These are phyloP conservation scores for Fusarium gaditjirri DNA, from an alignment of 2,329 filamentous ascomycete species.

Conservation along the genomic window DNA sequence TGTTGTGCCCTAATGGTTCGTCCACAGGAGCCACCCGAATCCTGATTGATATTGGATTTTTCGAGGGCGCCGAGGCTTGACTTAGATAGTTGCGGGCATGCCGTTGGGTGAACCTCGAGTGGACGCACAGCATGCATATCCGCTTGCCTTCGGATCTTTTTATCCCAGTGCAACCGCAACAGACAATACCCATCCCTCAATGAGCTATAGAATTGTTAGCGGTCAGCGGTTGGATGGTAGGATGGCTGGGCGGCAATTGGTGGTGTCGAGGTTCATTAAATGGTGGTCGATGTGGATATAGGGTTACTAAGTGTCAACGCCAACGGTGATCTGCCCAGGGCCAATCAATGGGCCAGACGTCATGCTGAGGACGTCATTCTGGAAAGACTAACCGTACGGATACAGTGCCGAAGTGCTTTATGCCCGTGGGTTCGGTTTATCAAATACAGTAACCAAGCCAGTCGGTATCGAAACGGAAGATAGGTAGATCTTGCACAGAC, in stretches of 20 bases:
- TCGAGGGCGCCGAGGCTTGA: background rate
- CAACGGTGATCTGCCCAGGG: conserved; percentile 31
- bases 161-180: conserved; percentile 21
- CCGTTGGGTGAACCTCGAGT: conserved; percentile 1
- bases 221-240: conserved; percentile 28
- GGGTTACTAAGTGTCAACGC: conserved; percentile 39
- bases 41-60: background rate
- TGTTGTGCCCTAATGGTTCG: conserved; percentile 47
- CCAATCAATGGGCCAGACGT: conserved; percentile 35
- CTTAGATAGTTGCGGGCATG: background rate
- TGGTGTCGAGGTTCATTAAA: conserved; percentile 38
- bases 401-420: conserved; percentile 18
- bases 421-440: conserved; percentile 28
- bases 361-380: conserved; percentile 44
- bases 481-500: conserved; percentile 16
- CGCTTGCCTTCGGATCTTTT: conserved; percentile 15
- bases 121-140: conserved; percentile 8
- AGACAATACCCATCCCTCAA: conserved; percentile 18
- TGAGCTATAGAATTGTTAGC: conserved; percentile 28
- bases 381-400: conserved; percentile 12
- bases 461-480: conserved; percentile 11
- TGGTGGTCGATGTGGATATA: conserved; percentile 38
- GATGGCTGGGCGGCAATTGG: conserved; percentile 30
- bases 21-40: conserved; percentile 38
- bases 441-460: conserved; percentile 11